A percentile compares a stretch with the other conserved stretches of the same genome.
These are phyloP conservation scores for Clitopilus hobsonii DNA, from an alignment of 768 basidiomycete genomes.

Conservation along the genomic window DNA sequence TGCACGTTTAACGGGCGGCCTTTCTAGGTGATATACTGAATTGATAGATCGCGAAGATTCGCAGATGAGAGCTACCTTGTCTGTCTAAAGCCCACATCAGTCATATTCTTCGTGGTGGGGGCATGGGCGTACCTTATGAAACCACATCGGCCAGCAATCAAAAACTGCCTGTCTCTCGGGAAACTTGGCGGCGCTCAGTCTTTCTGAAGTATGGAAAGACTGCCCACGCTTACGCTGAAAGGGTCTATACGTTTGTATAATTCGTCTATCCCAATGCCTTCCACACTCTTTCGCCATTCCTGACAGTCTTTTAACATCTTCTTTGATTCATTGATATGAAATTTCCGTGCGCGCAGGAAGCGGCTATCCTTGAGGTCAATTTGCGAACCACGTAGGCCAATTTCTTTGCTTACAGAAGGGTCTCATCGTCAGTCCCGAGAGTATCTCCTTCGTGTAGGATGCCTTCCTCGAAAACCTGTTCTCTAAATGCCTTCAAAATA, in stretches of 20 bases:
- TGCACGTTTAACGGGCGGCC: slow-evolving; percentile 73
- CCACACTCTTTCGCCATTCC: slow-evolving; percentile 61
- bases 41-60: background rate
- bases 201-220: background rate
- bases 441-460: slow-evolving; percentile 56
- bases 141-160: slow-evolving; percentile 76
- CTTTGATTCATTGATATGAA: slow-evolving; percentile 52
- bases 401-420: slow-evolving; percentile 44
- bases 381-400: background rate
- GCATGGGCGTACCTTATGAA: slow-evolving; percentile 55
- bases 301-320: slow-evolving; percentile 65
- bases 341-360: slow-evolving; percentile 73
- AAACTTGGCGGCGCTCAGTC: slow-evolving; percentile 37
- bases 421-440: slow-evolving; percentile 55
- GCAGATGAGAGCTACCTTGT: slow-evolving; percentile 50
- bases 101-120: background rate
- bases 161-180: slow-evolving; percentile 67
- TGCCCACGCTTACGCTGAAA: slow-evolving; percentile 51
- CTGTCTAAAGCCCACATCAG: slow-evolving; percentile 38
- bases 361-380: slow-evolving; percentile 35
- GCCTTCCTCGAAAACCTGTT: slow-evolving; percentile 45
- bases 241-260: slow-evolving; percentile 60
- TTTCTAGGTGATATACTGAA: slow-evolving; percentile 31
- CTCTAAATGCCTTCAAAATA: slow-evolving; percentile 44
- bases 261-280: slow-evolving; percentile 62